Conservation (phyloP, 495 filamentous ascomycete genomes). For the Penicillium fimorum region DNA sequence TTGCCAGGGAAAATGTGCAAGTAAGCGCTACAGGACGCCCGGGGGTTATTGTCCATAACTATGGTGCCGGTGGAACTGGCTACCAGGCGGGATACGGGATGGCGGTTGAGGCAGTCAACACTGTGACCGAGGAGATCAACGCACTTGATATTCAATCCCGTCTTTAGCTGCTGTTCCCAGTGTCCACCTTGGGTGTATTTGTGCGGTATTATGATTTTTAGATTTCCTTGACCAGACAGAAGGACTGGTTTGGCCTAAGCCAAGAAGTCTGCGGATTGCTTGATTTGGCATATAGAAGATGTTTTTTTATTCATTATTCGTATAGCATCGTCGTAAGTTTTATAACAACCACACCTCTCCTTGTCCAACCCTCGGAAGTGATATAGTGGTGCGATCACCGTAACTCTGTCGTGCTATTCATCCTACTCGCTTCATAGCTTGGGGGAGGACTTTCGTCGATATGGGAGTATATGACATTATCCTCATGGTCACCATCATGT, state of each 20-base stretch:
- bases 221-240: not conserved
- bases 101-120: conserved; percentile 15
- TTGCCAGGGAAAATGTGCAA: conserved; percentile 21
- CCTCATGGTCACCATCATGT: conserved; percentile 1
- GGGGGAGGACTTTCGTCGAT: not conserved
- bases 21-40: not conserved
- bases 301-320: not conserved
- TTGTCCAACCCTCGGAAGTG: not conserved
- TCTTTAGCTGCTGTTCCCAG: not conserved
- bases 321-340: not conserved
- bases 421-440: not conserved
- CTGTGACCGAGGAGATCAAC: not conserved
- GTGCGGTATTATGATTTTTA: not conserved
- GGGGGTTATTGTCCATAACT: conserved; percentile 37
- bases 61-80: conserved; percentile 24
- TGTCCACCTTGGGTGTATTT: not conserved
- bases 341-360: not conserved
- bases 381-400: not conserved
- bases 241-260: not conserved
- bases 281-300: not conserved
- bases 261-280: not conserved
- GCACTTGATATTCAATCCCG: not conserved
- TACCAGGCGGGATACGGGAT: conserved; percentile 31
- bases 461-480: not conserved
- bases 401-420: not conserved